phyloP scores from a whole-genome alignment of 2,329 filamentous ascomycete species.

The Pezicula carpinea region DNA sequence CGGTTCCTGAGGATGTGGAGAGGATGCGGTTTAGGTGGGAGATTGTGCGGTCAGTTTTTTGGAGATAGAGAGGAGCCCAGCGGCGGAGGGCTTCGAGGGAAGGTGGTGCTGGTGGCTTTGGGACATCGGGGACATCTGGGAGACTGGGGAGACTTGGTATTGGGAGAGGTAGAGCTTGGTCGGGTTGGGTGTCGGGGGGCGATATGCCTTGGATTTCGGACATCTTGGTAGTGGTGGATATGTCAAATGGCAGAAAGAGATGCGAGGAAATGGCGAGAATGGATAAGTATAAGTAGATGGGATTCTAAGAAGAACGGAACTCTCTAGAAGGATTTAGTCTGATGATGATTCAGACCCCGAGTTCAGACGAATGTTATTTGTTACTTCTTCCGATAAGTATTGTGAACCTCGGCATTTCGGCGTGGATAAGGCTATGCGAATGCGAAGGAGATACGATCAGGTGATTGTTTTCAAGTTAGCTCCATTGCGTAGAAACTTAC shows the following conservation, averaged over 20 bases:
- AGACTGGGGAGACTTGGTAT: conserved; percentile 13
- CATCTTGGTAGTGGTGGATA: conserved; percentile 14
- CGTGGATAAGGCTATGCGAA: too few species aligned
- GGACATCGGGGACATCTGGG: conserved; percentile 10
- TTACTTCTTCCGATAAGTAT: too few species aligned
- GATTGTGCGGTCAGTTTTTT: conserved; percentile 32
- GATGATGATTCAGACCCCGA: too few species aligned
- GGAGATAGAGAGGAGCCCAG: conserved; percentile 29
- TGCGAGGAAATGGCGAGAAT: conserved; percentile 1
- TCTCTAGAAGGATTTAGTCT: too few species aligned
- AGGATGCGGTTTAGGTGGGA: conserved; percentile 57
- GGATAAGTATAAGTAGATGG: background rate
- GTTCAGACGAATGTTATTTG: too few species aligned
- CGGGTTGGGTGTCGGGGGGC: conserved; percentile 15
- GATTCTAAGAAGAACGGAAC: background rate
- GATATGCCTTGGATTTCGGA: conserved; percentile 20
- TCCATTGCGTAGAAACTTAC: too few species aligned
- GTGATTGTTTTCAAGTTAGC: too few species aligned
- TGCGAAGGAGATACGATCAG: too few species aligned
- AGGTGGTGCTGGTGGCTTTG: conserved; percentile 12
- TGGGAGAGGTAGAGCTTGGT: conserved; percentile 13
- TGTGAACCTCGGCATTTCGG: too few species aligned
- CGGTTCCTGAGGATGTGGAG: conserved; percentile 63
- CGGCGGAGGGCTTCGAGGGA: conserved; percentile 15
- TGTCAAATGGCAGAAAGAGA: background rate